These are phyloP conservation scores for Pneumocystis oryctolagi DNA, from an alignment of 1,139 yeast genomes.

Conservation along the genomic window DNA sequence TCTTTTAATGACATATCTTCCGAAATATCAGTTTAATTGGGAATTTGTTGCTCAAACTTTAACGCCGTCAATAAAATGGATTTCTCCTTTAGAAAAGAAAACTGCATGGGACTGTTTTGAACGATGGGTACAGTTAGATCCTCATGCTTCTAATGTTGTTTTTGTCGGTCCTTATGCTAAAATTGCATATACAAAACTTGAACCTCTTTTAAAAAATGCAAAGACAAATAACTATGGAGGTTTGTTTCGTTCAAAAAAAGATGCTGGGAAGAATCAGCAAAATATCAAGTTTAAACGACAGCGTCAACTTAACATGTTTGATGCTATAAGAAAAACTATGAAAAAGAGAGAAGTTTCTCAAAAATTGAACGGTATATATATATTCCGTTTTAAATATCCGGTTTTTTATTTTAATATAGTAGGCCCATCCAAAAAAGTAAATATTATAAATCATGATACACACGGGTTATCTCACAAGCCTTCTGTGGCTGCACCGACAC, in stretches of 20 bases:
- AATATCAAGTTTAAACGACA: slow-evolving; percentile 33
- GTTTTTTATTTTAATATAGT: slow-evolving; percentile 14
- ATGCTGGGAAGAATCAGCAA: not conserved
- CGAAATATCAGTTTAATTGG: slow-evolving; percentile 87
- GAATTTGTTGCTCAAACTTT: slow-evolving; percentile 73
- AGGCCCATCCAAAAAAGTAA: slow-evolving; percentile 18
- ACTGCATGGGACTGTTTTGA: slow-evolving; percentile 99
- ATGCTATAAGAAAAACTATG: slow-evolving; percentile 82
- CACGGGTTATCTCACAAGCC: slow-evolving; percentile 1
- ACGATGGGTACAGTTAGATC: slow-evolving; percentile 82
- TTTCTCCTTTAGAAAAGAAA: slow-evolving; percentile 79
- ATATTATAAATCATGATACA: slow-evolving; percentile 6
- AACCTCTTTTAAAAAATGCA: slow-evolving; percentile 78
- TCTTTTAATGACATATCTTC: slow-evolving; percentile 60
- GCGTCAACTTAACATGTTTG: slow-evolving; percentile 95
- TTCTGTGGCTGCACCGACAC: slow-evolving; percentile 40
- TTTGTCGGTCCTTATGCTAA: slow-evolving; percentile 77
- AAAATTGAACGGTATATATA: slow-evolving; percentile 2
- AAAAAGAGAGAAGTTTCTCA: slow-evolving; percentile 43
- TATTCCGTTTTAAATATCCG: not conserved
- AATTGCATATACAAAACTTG: slow-evolving; percentile 85
- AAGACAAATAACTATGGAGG: not conserved
- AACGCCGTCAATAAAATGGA: slow-evolving; percentile 46
- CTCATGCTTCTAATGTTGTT: slow-evolving; percentile 25
- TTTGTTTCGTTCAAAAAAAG: not conserved